These are phyloP conservation scores for Trichoderma simmonsii DNA, from an alignment of 2,329 filamentous ascomycete genomes.

Conservation along the genomic window DNA sequence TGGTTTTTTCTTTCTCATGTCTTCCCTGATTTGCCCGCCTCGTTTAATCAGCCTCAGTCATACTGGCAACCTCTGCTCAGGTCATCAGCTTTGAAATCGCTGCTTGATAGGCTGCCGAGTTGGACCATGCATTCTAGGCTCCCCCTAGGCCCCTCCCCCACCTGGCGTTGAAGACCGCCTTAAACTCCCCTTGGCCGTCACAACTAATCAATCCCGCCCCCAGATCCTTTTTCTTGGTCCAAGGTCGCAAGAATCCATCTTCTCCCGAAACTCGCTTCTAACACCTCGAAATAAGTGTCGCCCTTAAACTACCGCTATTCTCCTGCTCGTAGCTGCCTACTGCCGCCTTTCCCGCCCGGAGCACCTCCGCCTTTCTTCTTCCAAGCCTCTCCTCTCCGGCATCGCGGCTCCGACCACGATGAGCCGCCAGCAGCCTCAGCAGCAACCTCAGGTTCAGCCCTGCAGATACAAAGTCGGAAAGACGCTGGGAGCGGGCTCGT, in stretches of 20 bases:
- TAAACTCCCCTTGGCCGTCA: conserved; percentile 13
- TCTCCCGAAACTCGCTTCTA: background rate
- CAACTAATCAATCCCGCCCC: background rate
- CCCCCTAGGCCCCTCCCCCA: conserved; percentile 16
- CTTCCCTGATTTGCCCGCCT: background rate
- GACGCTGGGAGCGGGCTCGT: conserved; percentile 92
- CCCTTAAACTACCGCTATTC: background rate
- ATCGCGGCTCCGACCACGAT: conserved; percentile 20
- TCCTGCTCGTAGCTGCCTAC: background rate
- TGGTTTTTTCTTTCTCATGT: background rate
- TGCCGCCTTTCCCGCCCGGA: background rate
- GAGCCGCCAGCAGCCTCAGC: conserved; percentile 28
- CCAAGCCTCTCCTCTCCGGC: background rate
- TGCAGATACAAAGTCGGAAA: conserved; percentile 99
- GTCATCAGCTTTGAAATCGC: background rate
- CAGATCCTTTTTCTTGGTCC: background rate
- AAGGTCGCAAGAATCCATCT: background rate
- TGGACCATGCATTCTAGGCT: background rate
- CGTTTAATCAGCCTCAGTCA: background rate
- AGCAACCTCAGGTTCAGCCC: conserved; percentile 71
- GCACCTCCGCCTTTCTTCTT: background rate
- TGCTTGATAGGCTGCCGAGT: background rate
- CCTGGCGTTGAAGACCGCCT: conserved; percentile 10
- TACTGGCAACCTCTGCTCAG: background rate
- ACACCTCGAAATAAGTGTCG: background rate